These are phyloP conservation scores for Magnolia sinica DNA, from an alignment of 164 flowering plant species.

Conservation along the genomic window DNA sequence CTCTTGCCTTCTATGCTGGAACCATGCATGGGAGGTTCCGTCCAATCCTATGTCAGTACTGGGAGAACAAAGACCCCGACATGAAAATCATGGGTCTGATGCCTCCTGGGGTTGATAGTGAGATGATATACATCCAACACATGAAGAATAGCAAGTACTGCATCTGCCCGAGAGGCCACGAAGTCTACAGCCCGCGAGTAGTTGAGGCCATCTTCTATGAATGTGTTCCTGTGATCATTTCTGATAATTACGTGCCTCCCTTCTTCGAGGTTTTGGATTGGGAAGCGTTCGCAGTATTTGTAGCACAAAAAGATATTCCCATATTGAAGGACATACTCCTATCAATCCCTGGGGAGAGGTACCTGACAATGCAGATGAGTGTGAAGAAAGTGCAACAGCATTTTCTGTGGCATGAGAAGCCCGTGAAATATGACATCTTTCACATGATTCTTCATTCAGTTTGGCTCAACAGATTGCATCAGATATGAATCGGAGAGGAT, in stretches of 20 bases:
- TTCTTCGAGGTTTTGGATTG: conserved; percentile 40
- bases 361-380: conserved; percentile 27
- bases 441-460: conserved; percentile 50
- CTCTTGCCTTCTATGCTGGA: conserved; percentile 47
- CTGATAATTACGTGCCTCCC: conserved; percentile 47
- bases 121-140: conserved; percentile 21
- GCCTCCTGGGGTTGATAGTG: conserved; percentile 21
- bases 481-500: background rate
- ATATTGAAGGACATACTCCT: conserved; percentile 31
- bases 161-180: conserved; percentile 42
- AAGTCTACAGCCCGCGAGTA: conserved; percentile 37
- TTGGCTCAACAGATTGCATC: conserved; percentile 37
- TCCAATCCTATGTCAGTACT: conserved; percentile 15
- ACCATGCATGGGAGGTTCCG: conserved; percentile 42
- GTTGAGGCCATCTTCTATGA: conserved; percentile 38
- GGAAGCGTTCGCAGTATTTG: conserved; percentile 37
- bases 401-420: conserved; percentile 41
- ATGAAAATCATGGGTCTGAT: conserved; percentile 39
- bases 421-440: conserved; percentile 41
- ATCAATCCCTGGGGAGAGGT: conserved; percentile 32
- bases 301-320: conserved; percentile 33
- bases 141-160: conserved; percentile 46
- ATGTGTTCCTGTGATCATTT: conserved; percentile 44
- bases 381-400: conserved; percentile 37
- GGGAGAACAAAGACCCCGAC: conserved; percentile 15